Base-by-base conservation (phyloP, 441 rosid species). In the Raphanus hybrid region DNA sequence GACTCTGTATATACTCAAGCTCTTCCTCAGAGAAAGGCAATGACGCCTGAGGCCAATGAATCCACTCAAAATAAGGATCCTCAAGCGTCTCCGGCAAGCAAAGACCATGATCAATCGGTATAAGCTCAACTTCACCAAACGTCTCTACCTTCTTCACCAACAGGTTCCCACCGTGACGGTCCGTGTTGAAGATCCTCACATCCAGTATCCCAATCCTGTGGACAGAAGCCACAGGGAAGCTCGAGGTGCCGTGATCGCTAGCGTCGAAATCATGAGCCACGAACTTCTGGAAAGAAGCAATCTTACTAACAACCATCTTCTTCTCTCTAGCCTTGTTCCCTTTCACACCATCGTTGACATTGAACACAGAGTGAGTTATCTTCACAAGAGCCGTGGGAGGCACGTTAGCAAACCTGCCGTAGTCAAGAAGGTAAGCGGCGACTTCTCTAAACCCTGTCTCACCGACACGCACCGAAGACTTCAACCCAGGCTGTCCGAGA, bases 31-130 rank as follows among this genome's bases (percentile, higher is more conserved):
- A 82, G 82, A 88, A 88, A 54, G 88, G 87, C 67, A 88, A 74
- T 8, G 91, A 86, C 12, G 90, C 87, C 75, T 88, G 91, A 67
- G 90, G 86, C 90, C 91, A 88, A 76, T 86, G 90, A 78, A 88
- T 88, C 91, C 91, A 88, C 69, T 86, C 90, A 27, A 86, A 88
- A 67, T 88, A 88, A 39, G 91, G 91, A 80, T 86, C 89, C 75
- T 87, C 91, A 52, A 87, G 57, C 0, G 82, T 82, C 74, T 88
- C 91, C 3, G 91, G 91, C 77, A 88, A 69, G 80, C 89, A 88
- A 16, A 88, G 88, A 41, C 90, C 91, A 59, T 88, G 91, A 67
- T 88, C 90, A 67, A 86, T 88, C 1, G 90, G 91, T 37, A 88
- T 79, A 75, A 88, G 90, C 80, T 85, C 88, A 15, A 85, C 83